Conservation (phyloP, 495 filamentous ascomycete species). For the Aspergillus nidulans region DNA sequence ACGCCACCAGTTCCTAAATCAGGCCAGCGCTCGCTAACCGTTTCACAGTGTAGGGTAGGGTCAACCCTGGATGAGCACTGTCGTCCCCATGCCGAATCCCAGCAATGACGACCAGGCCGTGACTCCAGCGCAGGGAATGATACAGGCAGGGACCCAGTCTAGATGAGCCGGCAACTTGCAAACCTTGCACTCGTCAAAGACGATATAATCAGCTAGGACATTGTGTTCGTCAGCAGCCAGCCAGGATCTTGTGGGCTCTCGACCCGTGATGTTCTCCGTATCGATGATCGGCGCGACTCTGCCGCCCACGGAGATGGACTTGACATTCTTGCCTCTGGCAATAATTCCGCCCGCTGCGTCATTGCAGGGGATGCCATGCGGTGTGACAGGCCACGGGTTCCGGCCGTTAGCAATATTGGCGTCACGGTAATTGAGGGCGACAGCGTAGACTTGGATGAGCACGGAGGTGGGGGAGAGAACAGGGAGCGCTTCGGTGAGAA, state of each 20-base stretch:
- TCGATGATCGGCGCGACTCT: slow-evolving; percentile 29
- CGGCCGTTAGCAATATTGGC: slow-evolving; percentile 35
- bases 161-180: slow-evolving; percentile 28
- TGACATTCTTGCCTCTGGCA: slow-evolving; percentile 28
- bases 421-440: slow-evolving; percentile 44
- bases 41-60: not conserved
- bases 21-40: not conserved
- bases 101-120: slow-evolving; percentile 39
- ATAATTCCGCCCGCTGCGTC: slow-evolving; percentile 37
- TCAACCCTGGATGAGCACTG: slow-evolving; percentile 31
- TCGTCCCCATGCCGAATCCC: slow-evolving; percentile 28
- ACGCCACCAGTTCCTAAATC: slow-evolving; percentile 34
- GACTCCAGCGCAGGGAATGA: slow-evolving; percentile 35
- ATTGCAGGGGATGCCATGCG: slow-evolving; percentile 30
- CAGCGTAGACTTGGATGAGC: slow-evolving; percentile 38
- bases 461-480: slow-evolving; percentile 12
- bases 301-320: slow-evolving; percentile 23
- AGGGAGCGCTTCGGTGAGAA: slow-evolving; percentile 20
- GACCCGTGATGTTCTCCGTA: slow-evolving; percentile 25
- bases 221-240: slow-evolving; percentile 28
- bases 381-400: slow-evolving; percentile 33
- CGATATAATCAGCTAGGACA: slow-evolving; percentile 29
- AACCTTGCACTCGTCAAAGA: slow-evolving; percentile 29
- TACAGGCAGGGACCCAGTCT: slow-evolving; percentile 25
- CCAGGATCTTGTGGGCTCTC: slow-evolving; percentile 23